These are phyloP conservation scores for Claviceps spartinae DNA, from an alignment of 2,329 filamentous ascomycete genomes.

Conservation along the genomic window DNA sequence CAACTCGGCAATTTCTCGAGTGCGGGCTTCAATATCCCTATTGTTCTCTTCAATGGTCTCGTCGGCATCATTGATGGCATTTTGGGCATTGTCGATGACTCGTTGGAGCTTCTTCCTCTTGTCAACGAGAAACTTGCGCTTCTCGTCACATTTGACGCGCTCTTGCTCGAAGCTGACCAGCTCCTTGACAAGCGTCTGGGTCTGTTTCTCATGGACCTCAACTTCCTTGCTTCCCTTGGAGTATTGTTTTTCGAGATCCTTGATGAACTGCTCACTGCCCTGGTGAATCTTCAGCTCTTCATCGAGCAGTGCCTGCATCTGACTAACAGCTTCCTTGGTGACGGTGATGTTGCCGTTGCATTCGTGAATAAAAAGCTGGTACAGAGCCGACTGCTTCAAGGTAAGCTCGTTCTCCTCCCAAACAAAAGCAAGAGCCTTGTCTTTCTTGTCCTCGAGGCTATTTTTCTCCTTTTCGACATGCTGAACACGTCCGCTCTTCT, in stretches of 20 bases:
- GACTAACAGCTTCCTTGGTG: constrained; percentile 76
- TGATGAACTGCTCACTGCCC: constrained; percentile 81
- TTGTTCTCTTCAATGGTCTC: constrained; percentile 66
- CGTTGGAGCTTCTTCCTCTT: constrained; percentile 96
- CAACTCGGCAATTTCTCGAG: constrained; percentile 59
- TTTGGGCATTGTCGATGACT: constrained; percentile 62
- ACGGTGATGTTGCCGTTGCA: constrained; percentile 81
- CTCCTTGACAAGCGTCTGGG: constrained; percentile 69
- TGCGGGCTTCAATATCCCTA: constrained; percentile 64
- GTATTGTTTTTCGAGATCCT: constrained; percentile 74
- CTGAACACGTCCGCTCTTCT: constrained; percentile 90
- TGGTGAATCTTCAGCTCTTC: constrained; percentile 83
- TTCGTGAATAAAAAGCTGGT: constrained; percentile 81
- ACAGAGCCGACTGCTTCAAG: constrained; percentile 79
- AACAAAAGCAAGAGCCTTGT: constrained; percentile 80
- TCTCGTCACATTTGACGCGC: constrained; percentile 93
- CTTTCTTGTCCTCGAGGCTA: constrained; percentile 87
- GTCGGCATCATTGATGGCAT: constrained; percentile 58
- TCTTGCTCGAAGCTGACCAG: constrained; percentile 92
- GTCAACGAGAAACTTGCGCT: constrained; percentile 79
- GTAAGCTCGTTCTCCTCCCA: constrained; percentile 87
- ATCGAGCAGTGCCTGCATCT: constrained; percentile 78
- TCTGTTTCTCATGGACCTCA: constrained; percentile 68
- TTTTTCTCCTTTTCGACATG: constrained; percentile 97
- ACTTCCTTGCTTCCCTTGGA: constrained; percentile 72